phyloP scores from a whole-genome alignment of 108 stramenopile genomes.

The Bacterosira constricta region DNA sequence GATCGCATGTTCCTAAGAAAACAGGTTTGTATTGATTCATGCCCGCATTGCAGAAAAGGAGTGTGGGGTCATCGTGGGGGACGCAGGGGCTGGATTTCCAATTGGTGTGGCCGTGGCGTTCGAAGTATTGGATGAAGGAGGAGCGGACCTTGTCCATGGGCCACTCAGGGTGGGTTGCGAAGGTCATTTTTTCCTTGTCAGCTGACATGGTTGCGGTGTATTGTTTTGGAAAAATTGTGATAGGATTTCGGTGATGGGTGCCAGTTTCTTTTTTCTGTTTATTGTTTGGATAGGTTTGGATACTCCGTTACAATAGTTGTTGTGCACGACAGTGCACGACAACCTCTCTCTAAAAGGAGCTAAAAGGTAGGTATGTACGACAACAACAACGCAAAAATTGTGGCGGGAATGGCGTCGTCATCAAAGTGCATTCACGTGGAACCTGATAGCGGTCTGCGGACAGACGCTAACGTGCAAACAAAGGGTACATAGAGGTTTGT shows the following conservation, averaged over 20 bases:
- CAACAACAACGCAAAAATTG: too few species aligned
- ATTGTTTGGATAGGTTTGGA: not conserved
- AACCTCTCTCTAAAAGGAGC: too few species aligned
- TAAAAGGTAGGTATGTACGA: too few species aligned
- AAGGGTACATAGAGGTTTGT: too few species aligned
- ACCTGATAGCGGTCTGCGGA: too few species aligned
- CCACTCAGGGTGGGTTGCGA: constrained; percentile 75
- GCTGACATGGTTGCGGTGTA: constrained; percentile 15
- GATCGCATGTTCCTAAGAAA: constrained; percentile 96
- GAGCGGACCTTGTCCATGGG: constrained; percentile 93
- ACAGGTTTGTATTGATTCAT: constrained; percentile 99
- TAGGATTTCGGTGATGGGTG: too few species aligned
- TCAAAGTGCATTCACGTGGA: too few species aligned
- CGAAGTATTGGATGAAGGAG: constrained; percentile 96
- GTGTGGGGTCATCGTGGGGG: constrained; percentile 98
- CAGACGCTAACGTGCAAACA: too few species aligned
- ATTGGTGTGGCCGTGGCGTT: constrained; percentile 80
- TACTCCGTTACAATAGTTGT: not conserved
- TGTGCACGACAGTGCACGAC: not conserved
- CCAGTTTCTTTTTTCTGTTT: too few species aligned
- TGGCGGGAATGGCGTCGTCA: too few species aligned
- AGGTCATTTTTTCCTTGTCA: constrained; percentile 23
- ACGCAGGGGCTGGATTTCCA: constrained; percentile 95
- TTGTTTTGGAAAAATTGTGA: not conserved
- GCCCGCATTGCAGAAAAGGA: constrained; percentile 99